Conservation (phyloP, 2,329 filamentous ascomycete genomes). For the Tolypocladium ovalisporum region DNA sequence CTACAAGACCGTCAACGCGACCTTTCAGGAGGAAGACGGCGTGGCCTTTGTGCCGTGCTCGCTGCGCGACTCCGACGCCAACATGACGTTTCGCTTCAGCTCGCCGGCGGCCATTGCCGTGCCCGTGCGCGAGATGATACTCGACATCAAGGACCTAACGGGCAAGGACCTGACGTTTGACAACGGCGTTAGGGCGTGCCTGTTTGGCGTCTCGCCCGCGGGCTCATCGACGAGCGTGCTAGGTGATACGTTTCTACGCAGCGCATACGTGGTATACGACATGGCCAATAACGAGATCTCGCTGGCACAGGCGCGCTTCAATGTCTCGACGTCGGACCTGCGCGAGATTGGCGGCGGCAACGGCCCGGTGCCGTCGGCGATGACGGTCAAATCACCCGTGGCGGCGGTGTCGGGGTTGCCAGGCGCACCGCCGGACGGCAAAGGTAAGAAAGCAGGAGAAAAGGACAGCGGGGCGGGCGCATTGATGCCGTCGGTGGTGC, state of each 20-base stretch:
- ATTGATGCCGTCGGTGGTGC: background rate
- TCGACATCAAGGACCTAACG: constrained; percentile 35
- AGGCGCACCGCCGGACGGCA: background rate
- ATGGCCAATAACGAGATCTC: constrained; percentile 61
- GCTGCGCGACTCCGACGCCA: constrained; percentile 27
- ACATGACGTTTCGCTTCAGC: constrained; percentile 43
- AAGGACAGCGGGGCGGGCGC: constrained; percentile 3
- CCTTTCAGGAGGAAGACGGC: constrained; percentile 40
- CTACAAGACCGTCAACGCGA: constrained; percentile 46
- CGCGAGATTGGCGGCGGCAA: constrained; percentile 43
- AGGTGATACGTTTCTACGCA: constrained; percentile 65
- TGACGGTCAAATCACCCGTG: constrained; percentile 35
- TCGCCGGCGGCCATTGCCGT: constrained; percentile 39
- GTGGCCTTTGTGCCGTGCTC: constrained; percentile 52
- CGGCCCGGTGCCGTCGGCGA: constrained; percentile 42
- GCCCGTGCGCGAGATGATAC: constrained; percentile 46
- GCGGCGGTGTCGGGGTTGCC: constrained; percentile 34
- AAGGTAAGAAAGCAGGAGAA: background rate
- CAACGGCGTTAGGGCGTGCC: constrained; percentile 45
- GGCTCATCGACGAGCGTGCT: constrained; percentile 46
- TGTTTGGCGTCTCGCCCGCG: constrained; percentile 57
- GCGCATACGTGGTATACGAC: constrained; percentile 68
- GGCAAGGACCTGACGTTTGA: constrained; percentile 39
- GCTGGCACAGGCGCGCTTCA: constrained; percentile 56
- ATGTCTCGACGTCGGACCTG: constrained; percentile 35